Conservation (phyloP, 352 stramenopile genomes). For the Pseudoperonospora humuli region DNA sequence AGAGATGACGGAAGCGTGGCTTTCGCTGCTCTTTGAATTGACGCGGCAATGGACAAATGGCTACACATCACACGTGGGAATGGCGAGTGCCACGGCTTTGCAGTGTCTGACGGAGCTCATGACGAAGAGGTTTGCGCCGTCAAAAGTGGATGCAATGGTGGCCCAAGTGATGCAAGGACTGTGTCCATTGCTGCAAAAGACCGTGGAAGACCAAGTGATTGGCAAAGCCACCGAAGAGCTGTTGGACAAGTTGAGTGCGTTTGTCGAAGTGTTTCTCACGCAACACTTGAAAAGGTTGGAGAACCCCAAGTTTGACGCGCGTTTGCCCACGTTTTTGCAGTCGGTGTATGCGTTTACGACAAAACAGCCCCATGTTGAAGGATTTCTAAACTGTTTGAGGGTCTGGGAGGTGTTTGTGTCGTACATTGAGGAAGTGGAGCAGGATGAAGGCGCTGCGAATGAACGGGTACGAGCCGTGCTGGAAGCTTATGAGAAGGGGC, state of each 20-base stretch:
- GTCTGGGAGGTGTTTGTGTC: slow-evolving; percentile 81
- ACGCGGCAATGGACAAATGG: slow-evolving; percentile 33
- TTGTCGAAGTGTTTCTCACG: slow-evolving; percentile 66
- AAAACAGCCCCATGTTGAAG: slow-evolving; percentile 63
- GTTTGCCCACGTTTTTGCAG: slow-evolving; percentile 51
- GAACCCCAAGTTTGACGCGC: slow-evolving; percentile 33
- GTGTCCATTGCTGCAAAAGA: slow-evolving; percentile 54
- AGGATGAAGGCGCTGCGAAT: slow-evolving; percentile 54
- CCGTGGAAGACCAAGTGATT: slow-evolving; percentile 47
- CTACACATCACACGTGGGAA: slow-evolving; percentile 22
- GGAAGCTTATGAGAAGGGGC: slow-evolving; percentile 55
- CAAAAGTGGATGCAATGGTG: slow-evolving; percentile 38
- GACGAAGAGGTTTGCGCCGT: slow-evolving; percentile 49
- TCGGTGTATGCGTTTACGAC: slow-evolving; percentile 53
- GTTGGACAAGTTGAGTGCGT: slow-evolving; percentile 68
- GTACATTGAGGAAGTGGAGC: slow-evolving; percentile 73
- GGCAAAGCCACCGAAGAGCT: slow-evolving; percentile 44
- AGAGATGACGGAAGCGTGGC: slow-evolving; percentile 46
- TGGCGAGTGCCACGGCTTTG: slow-evolving; percentile 45
- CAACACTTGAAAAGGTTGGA: slow-evolving; percentile 70
- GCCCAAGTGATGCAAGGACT: slow-evolving; percentile 43
- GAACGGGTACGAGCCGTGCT: slow-evolving; percentile 41
- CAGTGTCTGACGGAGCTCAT: slow-evolving; percentile 58
- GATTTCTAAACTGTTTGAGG: slow-evolving; percentile 70
- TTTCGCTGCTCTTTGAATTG: slow-evolving; percentile 56